These are phyloP conservation scores for Fusarium tuaranense DNA, from an alignment of 2,329 filamentous ascomycete genomes.

Conservation along the genomic window DNA sequence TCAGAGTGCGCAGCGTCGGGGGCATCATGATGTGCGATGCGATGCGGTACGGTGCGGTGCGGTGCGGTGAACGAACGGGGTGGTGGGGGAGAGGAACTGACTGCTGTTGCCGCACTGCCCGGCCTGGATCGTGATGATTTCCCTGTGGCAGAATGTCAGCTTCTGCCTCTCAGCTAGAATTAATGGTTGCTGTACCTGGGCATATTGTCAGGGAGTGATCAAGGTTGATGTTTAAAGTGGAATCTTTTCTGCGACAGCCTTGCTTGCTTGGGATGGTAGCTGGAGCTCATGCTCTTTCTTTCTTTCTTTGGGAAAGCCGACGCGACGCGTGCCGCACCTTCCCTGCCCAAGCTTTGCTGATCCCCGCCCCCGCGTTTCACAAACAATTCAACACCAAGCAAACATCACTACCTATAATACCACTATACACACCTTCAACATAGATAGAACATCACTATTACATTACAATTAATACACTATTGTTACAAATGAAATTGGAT, in stretches of 20 bases:
- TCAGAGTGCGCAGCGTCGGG: background rate
- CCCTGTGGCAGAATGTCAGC: constrained; percentile 65
- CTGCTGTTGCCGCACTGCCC: constrained; percentile 99
- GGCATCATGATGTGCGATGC: background rate
- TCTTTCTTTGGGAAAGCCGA: constrained; percentile 18
- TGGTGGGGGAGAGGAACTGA: constrained; percentile 63
- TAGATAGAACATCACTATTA: background rate
- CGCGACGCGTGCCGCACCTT: constrained; percentile 38
- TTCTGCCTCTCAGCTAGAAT: background rate
- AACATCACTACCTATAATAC: too few relatives aligned
- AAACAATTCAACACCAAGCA: constrained; percentile 1
- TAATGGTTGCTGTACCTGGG: constrained; percentile 33
- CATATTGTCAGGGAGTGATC: constrained; percentile 36
- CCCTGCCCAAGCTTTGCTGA: constrained; percentile 9
- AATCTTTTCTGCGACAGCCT: constrained; percentile 17
- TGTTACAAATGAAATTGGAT: background rate
- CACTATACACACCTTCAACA: too few relatives aligned
- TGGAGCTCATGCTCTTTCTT: constrained; percentile 2
- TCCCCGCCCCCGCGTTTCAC: constrained; percentile 37
- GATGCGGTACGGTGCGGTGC: background rate
- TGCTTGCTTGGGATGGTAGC: background rate
- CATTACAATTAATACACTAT: background rate
- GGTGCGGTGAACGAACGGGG: constrained; percentile 10
- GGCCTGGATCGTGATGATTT: constrained; percentile 99
- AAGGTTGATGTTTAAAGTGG: constrained; percentile 30